Evolutionary conservation across 2,329 filamentous ascomycete species (phyloP).

Genomic region (Blastomyces emzantsi): DNA sequence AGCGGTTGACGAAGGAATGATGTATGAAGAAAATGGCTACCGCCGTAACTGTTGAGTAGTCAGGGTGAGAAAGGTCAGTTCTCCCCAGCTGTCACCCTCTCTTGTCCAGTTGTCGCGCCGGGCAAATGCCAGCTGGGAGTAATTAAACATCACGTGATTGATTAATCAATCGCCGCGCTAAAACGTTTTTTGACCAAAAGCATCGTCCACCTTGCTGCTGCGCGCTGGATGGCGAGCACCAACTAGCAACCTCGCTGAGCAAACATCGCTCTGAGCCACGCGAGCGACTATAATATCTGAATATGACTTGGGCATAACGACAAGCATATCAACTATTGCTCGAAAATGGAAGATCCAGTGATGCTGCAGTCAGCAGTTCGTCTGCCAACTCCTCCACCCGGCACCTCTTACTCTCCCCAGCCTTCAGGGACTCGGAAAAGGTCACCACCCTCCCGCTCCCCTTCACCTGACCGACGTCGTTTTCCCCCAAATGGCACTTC

Average conservation of each 20-base stretch:
- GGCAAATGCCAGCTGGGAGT: not conserved
- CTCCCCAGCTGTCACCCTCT: not conserved
- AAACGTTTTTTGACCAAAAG: not conserved
- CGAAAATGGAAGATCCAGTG: slow-evolving; percentile 37
- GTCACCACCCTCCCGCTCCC: slow-evolving; percentile 47
- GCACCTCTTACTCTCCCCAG: slow-evolving; percentile 40
- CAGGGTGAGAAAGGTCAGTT: not conserved
- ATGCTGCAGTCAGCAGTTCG: slow-evolving; percentile 50
- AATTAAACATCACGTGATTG: not conserved
- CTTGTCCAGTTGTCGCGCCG: not conserved
- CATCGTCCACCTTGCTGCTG: not conserved
- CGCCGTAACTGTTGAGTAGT: not conserved
- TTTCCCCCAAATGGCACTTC: slow-evolving; percentile 35
- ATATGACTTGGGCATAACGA: slow-evolving; percentile 2
- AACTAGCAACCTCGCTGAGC: not conserved
- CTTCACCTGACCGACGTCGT: slow-evolving; percentile 43
- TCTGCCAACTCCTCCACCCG: slow-evolving; percentile 48
- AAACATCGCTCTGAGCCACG: not conserved
- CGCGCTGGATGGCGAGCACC: not conserved
- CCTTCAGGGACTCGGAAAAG: slow-evolving; percentile 47
- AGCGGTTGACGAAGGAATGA: not conserved
- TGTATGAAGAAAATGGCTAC: not conserved
- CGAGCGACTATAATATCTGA: not conserved
- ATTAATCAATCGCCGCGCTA: not conserved
- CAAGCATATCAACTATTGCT: not conserved